Percentiles rank a stretch among this genome's conserved stretches.
Conservation (phyloP, 805 yeast species). For the Isabelozyma heimii region DNA sequence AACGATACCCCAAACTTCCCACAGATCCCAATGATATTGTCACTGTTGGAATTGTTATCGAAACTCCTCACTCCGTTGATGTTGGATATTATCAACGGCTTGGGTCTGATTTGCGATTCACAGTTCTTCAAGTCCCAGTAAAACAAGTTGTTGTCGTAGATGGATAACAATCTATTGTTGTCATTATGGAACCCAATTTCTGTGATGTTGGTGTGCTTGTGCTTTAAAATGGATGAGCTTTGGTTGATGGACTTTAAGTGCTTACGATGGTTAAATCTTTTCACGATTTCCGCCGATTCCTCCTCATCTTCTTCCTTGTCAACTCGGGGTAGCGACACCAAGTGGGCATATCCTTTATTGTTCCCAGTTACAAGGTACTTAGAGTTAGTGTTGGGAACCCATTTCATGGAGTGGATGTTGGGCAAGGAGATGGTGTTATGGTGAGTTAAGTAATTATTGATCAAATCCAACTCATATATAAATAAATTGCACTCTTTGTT, state of each 20-base stretch:
- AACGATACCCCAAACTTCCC: conserved; percentile 75
- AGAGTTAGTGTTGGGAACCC: conserved; percentile 42
- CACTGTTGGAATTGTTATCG: conserved; percentile 45
- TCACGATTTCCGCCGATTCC: conserved; percentile 67
- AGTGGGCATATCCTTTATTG: conserved; percentile 68
- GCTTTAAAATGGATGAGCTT: conserved; percentile 15
- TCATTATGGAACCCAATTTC: conserved; percentile 29
- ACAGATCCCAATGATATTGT: conserved; percentile 59
- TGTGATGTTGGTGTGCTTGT: conserved; percentile 21
- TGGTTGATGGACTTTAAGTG: conserved; percentile 44
- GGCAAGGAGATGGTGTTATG: conserved; percentile 59
- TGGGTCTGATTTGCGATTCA: conserved; percentile 37
- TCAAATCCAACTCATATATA: conserved; percentile 46
- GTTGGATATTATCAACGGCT: conserved; percentile 54
- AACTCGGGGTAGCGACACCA: conserved; percentile 58
- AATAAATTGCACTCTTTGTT: conserved; percentile 44
- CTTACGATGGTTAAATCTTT: conserved; percentile 74
- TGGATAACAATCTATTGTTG: conserved; percentile 51
- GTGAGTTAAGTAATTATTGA: conserved; percentile 47
- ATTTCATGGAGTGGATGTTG: conserved; percentile 49
- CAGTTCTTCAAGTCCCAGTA: conserved; percentile 69
- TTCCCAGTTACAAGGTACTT: conserved; percentile 68
- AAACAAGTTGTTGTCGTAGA: conserved; percentile 68
- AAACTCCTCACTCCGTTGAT: conserved; percentile 50
- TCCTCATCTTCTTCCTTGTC: conserved; percentile 20